Evolutionary conservation across 2,329 filamentous ascomycete genomes (phyloP).

Genomic region (Corynespora cassiicola): DNA sequence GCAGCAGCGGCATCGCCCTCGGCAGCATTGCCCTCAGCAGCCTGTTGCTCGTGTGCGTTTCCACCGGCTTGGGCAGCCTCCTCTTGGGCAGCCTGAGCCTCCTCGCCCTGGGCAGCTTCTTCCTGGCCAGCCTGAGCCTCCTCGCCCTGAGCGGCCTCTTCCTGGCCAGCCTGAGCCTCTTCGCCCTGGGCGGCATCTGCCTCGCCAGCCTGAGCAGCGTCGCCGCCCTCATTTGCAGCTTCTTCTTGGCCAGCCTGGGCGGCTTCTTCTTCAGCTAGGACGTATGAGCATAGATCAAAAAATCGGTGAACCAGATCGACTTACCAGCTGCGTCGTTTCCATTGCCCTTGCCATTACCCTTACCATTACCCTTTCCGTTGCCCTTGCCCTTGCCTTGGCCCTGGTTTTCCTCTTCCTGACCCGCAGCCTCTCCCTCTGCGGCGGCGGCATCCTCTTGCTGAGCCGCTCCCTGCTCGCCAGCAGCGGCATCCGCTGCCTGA

Average conservation of each 20-base stretch:
- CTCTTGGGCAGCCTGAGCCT: constrained; percentile 4
- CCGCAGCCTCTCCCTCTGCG: constrained; percentile 5
- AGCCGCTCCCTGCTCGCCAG: constrained; percentile 3
- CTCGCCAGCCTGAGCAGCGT: constrained; percentile 6
- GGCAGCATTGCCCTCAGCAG: constrained; percentile 1
- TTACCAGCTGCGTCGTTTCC: background rate
- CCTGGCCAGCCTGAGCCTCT: constrained; percentile 9
- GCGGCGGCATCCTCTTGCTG: constrained; percentile 2
- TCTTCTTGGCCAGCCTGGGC: background rate
- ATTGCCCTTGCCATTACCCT: constrained; percentile 1
- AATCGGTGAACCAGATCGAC: background rate
- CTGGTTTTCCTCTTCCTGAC: too few species aligned
- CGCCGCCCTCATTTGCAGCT: constrained; percentile 2
- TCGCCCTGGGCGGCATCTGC: too few species aligned
- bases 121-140: background rate
- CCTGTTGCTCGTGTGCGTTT: constrained; percentile 5
- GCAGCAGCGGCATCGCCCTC: constrained; percentile 3
- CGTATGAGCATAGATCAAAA: background rate
- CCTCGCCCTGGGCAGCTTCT: constrained; percentile 3
- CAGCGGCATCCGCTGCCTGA: constrained; percentile 14
- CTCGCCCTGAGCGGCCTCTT: constrained; percentile 3
- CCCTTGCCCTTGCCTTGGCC: constrained; percentile 4
- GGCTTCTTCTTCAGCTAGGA: background rate
- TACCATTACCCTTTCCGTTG: constrained; percentile 1
- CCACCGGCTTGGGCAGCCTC: constrained; percentile 4